Conservation (phyloP, 441 rosid genomes). For the Croton setiger region DNA sequence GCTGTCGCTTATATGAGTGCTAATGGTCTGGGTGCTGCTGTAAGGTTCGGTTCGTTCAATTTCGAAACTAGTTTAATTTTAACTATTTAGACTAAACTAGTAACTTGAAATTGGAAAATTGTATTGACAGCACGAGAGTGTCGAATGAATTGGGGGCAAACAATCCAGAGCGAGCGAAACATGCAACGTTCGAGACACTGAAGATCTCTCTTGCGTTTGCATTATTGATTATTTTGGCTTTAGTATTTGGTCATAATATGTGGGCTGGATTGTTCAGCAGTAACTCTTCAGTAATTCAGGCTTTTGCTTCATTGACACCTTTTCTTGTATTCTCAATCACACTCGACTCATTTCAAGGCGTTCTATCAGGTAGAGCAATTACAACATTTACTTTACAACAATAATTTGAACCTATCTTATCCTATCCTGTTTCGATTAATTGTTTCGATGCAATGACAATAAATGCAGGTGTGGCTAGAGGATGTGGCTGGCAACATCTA, state of each 20-base stretch:
- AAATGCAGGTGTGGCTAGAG: conserved; percentile 54
- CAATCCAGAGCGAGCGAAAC: conserved; percentile 33
- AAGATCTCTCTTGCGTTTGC: neutral
- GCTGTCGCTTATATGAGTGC: conserved; percentile 47
- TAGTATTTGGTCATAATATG: conserved; percentile 47
- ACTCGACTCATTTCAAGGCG: conserved; percentile 52
- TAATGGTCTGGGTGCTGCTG: conserved; percentile 41
- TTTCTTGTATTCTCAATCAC: conserved; percentile 47
- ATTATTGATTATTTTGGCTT: conserved; percentile 25
- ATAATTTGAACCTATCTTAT: no score
- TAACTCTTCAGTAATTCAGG: conserved; percentile 31
- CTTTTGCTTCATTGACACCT: conserved; percentile 52
- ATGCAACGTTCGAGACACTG: neutral
- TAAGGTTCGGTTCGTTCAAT: conserved; percentile 17
- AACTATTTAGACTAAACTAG: no score
- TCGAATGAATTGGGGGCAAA: conserved; percentile 69
- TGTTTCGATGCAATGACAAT: no score
- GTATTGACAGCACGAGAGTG: conserved; percentile 51
- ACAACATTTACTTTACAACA: no score
- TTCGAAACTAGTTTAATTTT: no score
- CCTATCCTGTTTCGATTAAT: no score
- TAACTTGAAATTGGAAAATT: no score
- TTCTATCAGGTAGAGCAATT: conserved; percentile 46
- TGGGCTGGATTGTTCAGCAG: conserved; percentile 62
- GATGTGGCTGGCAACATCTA: conserved; percentile 60